These are phyloP conservation scores for Coleophoma cylindrospora DNA, from an alignment of 2,329 filamentous ascomycete genomes.

Conservation along the genomic window DNA sequence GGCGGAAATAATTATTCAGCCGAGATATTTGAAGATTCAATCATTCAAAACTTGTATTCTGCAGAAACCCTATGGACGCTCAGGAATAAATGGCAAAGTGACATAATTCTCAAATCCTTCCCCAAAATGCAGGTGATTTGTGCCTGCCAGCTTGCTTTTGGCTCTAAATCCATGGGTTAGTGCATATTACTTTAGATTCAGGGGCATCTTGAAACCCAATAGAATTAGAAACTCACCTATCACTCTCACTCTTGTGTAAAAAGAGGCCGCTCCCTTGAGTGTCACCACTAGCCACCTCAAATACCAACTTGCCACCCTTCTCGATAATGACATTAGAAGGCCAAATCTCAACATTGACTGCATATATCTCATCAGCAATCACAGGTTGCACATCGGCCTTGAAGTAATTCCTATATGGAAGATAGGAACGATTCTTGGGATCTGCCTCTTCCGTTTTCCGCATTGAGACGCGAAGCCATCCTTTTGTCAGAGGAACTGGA, in stretches of 20 bases:
- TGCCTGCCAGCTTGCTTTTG: slow-evolving; percentile 36
- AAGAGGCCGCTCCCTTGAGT: slow-evolving; percentile 57
- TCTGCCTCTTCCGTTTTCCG: slow-evolving; percentile 47
- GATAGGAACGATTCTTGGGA: slow-evolving; percentile 44
- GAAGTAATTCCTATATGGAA: slow-evolving; percentile 55
- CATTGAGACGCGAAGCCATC: slow-evolving; percentile 55
- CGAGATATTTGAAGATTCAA: no score
- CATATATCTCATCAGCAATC: slow-evolving; percentile 48
- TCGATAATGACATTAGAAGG: slow-evolving; percentile 55
- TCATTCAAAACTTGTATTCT: slow-evolving; percentile 4
- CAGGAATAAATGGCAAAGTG: slow-evolving; percentile 45
- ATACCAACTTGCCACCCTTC: slow-evolving; percentile 45
- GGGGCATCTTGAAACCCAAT: background rate
- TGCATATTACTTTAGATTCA: background rate
- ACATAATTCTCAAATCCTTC: slow-evolving; percentile 44
- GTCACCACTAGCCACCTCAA: slow-evolving; percentile 51
- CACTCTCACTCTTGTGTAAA: slow-evolving; percentile 42
- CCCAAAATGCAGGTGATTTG: slow-evolving; percentile 50
- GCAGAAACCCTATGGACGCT: background rate
- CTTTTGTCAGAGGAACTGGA: slow-evolving; percentile 56
- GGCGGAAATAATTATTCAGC: no score
- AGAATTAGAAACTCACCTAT: slow-evolving; percentile 32
- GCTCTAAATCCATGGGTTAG: slow-evolving; percentile 19
- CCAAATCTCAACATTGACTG: slow-evolving; percentile 60
- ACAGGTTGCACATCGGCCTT: slow-evolving; percentile 51